Conservation (phyloP, 108 stramenopile species). For the Nannochloropsis gaditana region DNA sequence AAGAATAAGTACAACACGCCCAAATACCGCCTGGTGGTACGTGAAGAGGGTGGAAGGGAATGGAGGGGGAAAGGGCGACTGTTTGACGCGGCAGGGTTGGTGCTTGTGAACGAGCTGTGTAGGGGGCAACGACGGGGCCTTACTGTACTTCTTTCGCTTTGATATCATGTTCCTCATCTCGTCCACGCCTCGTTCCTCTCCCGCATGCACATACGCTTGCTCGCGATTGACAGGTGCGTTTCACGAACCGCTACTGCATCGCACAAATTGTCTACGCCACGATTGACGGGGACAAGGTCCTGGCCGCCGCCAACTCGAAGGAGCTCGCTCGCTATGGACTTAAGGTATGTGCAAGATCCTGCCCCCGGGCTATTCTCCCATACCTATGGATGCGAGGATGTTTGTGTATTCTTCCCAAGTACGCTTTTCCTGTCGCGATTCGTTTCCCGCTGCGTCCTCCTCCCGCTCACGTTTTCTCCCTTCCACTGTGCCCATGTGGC, state of each 20-base stretch:
- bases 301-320: slow-evolving; percentile 70
- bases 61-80: slow-evolving; percentile 90
- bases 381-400: background rate
- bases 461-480: background rate
- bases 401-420: background rate
- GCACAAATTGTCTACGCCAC: slow-evolving; percentile 92
- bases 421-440: background rate
- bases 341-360: background rate
- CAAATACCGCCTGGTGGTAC: slow-evolving; percentile 95
- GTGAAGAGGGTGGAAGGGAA: no score
- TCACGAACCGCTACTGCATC: slow-evolving; percentile 64
- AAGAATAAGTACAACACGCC: slow-evolving; percentile 99
- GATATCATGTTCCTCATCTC: no score
- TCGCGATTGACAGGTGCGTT: background rate
- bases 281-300: slow-evolving; percentile 89
- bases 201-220: no score
- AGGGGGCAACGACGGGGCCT: no score
- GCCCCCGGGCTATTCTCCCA: background rate
- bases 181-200: no score
- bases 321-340: slow-evolving; percentile 92
- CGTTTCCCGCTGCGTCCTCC: background rate
- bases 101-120: no score
- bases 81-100: background rate
- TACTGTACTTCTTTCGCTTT: no score
- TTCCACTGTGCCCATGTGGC: background rate